A percentile compares a stretch with the other conserved stretches of the same genome.
Evolutionary conservation across 202 grass and related monocot genomes (phyloP).

Genomic region (Brachypodium distachyon): DNA sequence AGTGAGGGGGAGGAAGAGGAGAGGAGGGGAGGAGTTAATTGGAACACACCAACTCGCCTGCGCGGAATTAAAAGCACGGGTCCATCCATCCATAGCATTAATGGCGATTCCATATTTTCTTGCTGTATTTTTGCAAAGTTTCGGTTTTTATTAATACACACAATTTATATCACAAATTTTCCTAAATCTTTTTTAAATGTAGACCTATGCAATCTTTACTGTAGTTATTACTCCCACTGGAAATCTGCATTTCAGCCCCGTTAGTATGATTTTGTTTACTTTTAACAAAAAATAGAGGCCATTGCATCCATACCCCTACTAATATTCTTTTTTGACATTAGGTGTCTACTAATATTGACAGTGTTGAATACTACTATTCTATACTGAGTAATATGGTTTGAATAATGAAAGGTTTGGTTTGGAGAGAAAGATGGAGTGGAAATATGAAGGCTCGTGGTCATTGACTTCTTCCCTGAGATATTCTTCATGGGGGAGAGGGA

Average conservation of each 20-base stretch:
- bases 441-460: constrained; percentile 11
- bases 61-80: constrained; percentile 52
- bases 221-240: not conserved
- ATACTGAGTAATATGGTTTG: not conserved
- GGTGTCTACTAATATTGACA: not conserved
- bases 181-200: too few species aligned
- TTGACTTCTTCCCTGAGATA: constrained; percentile 34
- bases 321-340: not conserved
- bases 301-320: too few species aligned
- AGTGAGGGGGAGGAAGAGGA: not conserved
- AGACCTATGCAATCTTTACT: too few species aligned
- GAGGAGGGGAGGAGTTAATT: constrained; percentile 30
- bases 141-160: too few species aligned
- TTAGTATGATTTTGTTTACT: not conserved
- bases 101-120: constrained; percentile 25
- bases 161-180: too few species aligned
- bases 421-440: not conserved
- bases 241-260: not conserved
- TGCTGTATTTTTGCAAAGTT: not conserved
- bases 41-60: constrained; percentile 41
- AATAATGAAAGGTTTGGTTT: not conserved
- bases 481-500: not conserved
- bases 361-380: not conserved
- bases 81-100: constrained; percentile 26
- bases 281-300: not conserved